Evolutionary conservation across 768 basidiomycete species (phyloP).

Genomic region (Lyophyllum semitale): DNA sequence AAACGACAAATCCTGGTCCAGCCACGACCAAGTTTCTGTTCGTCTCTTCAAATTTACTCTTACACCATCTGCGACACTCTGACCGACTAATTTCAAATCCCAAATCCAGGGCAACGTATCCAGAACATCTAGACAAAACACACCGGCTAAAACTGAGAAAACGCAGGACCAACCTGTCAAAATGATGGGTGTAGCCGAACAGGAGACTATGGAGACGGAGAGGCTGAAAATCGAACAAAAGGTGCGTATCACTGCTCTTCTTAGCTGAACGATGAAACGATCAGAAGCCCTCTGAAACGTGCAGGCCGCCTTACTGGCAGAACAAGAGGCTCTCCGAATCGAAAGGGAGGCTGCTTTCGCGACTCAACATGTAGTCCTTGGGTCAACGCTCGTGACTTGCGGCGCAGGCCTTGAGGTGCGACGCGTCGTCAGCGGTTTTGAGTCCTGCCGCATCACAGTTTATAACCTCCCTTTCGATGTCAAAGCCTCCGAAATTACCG

Average conservation of each 20-base stretch:
- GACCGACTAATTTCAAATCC: no score
- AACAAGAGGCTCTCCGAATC: no score
- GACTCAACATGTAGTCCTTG: constrained; percentile 43
- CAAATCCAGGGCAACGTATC: not conserved
- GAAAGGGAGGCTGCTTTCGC: constrained; percentile 45
- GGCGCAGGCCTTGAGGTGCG: constrained; percentile 49
- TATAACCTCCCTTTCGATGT: constrained; percentile 45
- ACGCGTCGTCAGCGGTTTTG: constrained; percentile 49
- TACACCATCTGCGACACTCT: no score
- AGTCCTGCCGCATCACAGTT: constrained; percentile 49
- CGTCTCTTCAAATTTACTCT: not conserved
- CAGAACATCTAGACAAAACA: no score
- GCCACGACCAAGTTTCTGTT: not conserved
- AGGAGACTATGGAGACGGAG: constrained; percentile 14
- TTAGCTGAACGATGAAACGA: no score
- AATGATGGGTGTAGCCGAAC: not conserved
- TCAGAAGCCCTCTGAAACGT: not conserved
- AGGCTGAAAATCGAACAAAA: not conserved
- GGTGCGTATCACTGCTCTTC: not conserved
- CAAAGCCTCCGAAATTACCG: constrained; percentile 38
- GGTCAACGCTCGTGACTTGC: no score
- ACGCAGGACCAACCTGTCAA: not conserved
- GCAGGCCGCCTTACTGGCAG: constrained; percentile 1
- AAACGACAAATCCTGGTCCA: not conserved
- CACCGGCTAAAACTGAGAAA: no score